Conservation (phyloP, 2,329 filamentous ascomycete species). For the Domatiomyces catenatus region DNA sequence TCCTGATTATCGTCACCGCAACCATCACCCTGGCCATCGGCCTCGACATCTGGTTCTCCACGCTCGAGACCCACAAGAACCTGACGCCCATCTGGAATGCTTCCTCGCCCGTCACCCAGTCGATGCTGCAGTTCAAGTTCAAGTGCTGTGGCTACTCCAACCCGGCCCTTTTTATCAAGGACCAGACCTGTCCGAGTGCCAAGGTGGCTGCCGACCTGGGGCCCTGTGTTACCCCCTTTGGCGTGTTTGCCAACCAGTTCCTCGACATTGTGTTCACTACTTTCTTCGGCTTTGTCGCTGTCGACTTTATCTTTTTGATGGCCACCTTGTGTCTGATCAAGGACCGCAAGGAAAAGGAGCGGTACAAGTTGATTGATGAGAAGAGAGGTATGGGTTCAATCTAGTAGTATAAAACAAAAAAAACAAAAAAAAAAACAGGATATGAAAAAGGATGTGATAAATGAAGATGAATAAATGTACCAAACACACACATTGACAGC, state of each 20-base stretch:
- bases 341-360: slow-evolving; percentile 62
- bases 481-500: too few species aligned
- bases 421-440: too few species aligned
- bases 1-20: slow-evolving; percentile 45
- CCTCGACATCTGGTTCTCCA: slow-evolving; percentile 56
- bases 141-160: slow-evolving; percentile 68
- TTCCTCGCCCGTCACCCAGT: slow-evolving; percentile 44
- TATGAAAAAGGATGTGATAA: too few species aligned
- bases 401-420: not conserved
- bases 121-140: slow-evolving; percentile 60
- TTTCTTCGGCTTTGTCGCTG: slow-evolving; percentile 59
- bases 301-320: slow-evolving; percentile 54
- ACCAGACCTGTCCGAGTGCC: slow-evolving; percentile 52
- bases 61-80: slow-evolving; percentile 49
- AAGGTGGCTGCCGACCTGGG: slow-evolving; percentile 53
- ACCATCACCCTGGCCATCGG: slow-evolving; percentile 53
- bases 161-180: slow-evolving; percentile 54
- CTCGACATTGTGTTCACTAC: slow-evolving; percentile 65
- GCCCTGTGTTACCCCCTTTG: slow-evolving; percentile 55
- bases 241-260: slow-evolving; percentile 53
- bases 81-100: slow-evolving; percentile 46
- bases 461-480: too few species aligned
- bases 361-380: slow-evolving; percentile 68
- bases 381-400: slow-evolving; percentile 40
- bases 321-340: slow-evolving; percentile 62